These are phyloP conservation scores for Trametes pubescens DNA, from an alignment of 1,284 basidiomycete genomes.

Conservation along the genomic window DNA sequence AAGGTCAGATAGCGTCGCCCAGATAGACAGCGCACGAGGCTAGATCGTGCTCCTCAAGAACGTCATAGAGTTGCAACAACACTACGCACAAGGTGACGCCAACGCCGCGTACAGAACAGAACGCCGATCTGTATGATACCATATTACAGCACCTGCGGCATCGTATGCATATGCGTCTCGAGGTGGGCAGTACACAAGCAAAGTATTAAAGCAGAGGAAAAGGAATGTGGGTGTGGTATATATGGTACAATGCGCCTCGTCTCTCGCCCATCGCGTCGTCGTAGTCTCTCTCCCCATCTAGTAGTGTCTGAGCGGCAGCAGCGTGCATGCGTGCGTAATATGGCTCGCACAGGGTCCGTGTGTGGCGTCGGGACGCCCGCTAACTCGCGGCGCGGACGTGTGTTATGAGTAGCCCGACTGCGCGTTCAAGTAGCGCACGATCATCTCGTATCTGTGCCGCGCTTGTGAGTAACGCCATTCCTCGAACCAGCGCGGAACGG, in stretches of 20 bases:
- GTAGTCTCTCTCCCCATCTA: not conserved
- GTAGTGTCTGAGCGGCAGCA: conserved; percentile 7
- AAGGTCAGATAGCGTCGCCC: too few relatives aligned
- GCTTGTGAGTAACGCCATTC: conserved; percentile 1
- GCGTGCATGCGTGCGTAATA: not conserved
- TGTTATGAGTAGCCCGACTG: conserved; percentile 32
- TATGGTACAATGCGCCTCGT: conserved; percentile 36
- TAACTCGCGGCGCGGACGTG: not conserved
- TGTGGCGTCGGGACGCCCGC: not conserved
- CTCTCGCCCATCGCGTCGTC: not conserved
- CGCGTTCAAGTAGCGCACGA: conserved; percentile 65
- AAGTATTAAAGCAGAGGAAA: conserved; percentile 22
- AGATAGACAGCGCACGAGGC: too few relatives aligned
- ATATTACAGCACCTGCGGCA: conserved; percentile 30
- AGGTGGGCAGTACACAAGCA: conserved; percentile 23
- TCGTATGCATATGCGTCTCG: conserved; percentile 4
- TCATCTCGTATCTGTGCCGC: conserved; percentile 63
- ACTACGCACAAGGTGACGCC: too few relatives aligned
- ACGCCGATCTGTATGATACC: not conserved
- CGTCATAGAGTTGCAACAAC: too few relatives aligned
- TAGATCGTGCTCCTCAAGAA: too few relatives aligned
- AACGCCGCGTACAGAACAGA: not conserved
- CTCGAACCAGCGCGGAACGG: not conserved
- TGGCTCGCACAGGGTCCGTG: conserved; percentile 1
- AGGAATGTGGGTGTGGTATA: conserved; percentile 32